These are phyloP conservation scores for Pseudonectria buxi DNA, from an alignment of 2,329 filamentous ascomycete species.

Conservation along the genomic window DNA sequence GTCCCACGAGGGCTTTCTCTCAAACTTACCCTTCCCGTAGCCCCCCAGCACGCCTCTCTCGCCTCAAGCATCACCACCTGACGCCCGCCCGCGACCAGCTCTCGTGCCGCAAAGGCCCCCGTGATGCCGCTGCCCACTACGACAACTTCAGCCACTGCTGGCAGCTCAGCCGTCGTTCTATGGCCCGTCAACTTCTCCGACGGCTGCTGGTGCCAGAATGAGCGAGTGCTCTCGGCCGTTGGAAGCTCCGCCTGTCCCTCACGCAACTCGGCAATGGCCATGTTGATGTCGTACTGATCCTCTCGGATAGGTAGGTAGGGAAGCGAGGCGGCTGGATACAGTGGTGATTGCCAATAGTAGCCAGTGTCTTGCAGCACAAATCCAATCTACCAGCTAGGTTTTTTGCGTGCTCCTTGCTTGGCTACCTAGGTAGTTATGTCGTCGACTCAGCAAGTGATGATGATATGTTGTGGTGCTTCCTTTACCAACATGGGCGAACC, in stretches of 20 bases:
- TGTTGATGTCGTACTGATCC: conserved; percentile 12
- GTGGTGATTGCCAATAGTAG: too few relatives aligned
- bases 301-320: neutral
- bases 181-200: conserved; percentile 60
- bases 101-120: conserved; percentile 63
- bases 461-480: too few relatives aligned
- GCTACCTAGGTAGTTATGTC: too few relatives aligned
- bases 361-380: too few relatives aligned
- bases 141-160: conserved; percentile 57
- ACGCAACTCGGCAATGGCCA: conserved; percentile 25
- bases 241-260: conserved; percentile 49
- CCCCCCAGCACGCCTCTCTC: conserved; percentile 72
- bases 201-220: conserved; percentile 69
- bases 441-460: too few relatives aligned
- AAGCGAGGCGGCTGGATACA: too few relatives aligned
- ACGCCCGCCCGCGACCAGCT: conserved; percentile 45
- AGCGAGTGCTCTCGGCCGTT: conserved; percentile 51
- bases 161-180: conserved; percentile 57
- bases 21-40: conserved; percentile 72
- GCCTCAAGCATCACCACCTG: conserved; percentile 70
- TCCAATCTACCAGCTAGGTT: too few relatives aligned
- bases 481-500: too few relatives aligned
- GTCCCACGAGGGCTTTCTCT: too few relatives aligned
- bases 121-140: conserved; percentile 72
- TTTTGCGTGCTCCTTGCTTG: too few relatives aligned